Base-by-base conservation (phyloP, 2,329 filamentous ascomycete genomes). In the Cephalotrichum gorgonifer region DNA sequence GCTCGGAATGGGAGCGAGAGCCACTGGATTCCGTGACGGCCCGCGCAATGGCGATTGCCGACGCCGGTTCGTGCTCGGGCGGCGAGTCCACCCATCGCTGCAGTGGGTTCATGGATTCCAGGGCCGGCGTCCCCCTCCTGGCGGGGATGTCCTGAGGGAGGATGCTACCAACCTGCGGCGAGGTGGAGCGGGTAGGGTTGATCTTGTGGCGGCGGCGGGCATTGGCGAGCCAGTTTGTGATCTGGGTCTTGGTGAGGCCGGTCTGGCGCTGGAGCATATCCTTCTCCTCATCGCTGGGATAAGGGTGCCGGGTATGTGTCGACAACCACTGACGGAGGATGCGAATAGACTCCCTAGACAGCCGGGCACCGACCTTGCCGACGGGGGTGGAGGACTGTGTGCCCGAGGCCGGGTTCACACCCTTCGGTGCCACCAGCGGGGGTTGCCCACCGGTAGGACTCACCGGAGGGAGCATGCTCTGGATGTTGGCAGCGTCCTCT, bases 171-270 rank as follows among this genome's bases (percentile, higher is more conserved):
- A 50, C 49, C 55, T 83, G 79, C 1, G 88, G 86, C 4, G 87
- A 90, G 17, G 76, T 79, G 27, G 79, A 81, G 54, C 83, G 75
- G 43, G 79, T 80, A 2, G 78, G 72, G 44, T 82, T 79, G 49
- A 85, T 81, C 68, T 95, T 95, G 57, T 86, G 83, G 53, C 89
- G 78, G 50, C 89, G 80, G 41, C 89, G 81, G 50, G 88, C 88
- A 64, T 95, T 95, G 51, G 89, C 89, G 43, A 95, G 79, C 89
- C 89, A 95, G 62, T 94, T 95, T 11, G 83, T 84, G 57, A 95
- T 91, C 60, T 96, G 90, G 14, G 76, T 85, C 58, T 87, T 81
- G 62, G 81, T 89, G 38, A 96, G 73, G 7, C 88, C 88, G 1
- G 89, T 95, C 57, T 85, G 78, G 43, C 78, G 75, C 64, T 88